Percentiles rank a stretch among this genome's conserved stretches.
Conservation (phyloP, 768 basidiomycete genomes). For the Rhizopogon salebrosus region DNA sequence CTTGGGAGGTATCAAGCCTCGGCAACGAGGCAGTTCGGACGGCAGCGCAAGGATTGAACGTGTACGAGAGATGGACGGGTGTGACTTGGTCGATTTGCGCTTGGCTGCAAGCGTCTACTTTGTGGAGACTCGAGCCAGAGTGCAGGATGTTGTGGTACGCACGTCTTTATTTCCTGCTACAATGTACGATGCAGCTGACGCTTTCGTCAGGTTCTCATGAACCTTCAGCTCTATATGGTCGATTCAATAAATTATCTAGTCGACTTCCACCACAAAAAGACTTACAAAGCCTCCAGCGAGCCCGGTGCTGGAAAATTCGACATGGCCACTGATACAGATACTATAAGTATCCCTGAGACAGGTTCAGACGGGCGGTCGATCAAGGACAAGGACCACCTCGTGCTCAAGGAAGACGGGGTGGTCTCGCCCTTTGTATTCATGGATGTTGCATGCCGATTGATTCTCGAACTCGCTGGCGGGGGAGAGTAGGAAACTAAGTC, state of each 20-base stretch:
- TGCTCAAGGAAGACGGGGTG: constrained; percentile 52
- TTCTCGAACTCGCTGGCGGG: constrained; percentile 86
- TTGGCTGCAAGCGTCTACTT: constrained; percentile 80
- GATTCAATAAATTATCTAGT: constrained; percentile 96
- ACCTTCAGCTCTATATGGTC: constrained; percentile 94
- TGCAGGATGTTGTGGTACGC: constrained; percentile 87
- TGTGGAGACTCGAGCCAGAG: constrained; percentile 87
- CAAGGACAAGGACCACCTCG: constrained; percentile 43
- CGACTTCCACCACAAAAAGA: constrained; percentile 96
- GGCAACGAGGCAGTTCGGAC: constrained; percentile 27
- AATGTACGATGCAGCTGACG: neutral
- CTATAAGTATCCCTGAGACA: constrained; percentile 35
- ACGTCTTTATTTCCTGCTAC: neutral
- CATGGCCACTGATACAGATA: constrained; percentile 39
- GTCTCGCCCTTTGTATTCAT: constrained; percentile 92
- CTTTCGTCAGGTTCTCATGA: constrained; percentile 80
- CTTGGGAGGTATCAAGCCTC: constrained; percentile 46
- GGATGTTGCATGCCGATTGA: constrained; percentile 91
- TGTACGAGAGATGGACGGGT: constrained; percentile 56
- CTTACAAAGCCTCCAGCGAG: constrained; percentile 72
- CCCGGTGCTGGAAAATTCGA: constrained; percentile 69
- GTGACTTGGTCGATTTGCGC: constrained; percentile 55
- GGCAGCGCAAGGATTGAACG: constrained; percentile 52
- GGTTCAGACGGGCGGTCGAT: constrained; percentile 55
- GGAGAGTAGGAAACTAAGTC: constrained; percentile 29